Evolutionary conservation across 345 rosid species (phyloP).

Genomic region (Populus simonii): DNA sequence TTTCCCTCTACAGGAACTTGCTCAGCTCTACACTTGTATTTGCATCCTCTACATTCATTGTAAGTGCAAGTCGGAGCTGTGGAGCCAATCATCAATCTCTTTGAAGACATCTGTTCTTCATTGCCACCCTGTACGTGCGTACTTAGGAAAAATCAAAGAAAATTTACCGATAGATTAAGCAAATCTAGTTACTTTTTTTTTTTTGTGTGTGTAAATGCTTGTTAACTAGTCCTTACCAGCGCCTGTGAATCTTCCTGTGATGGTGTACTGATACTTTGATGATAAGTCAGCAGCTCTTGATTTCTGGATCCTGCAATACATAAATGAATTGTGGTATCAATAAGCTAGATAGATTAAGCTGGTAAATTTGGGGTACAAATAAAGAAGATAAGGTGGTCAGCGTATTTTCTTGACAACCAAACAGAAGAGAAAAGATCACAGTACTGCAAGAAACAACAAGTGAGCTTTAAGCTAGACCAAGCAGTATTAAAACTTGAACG

Average conservation of each 20-base stretch:
- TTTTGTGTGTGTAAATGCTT: too few relatives aligned
- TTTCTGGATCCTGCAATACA: constrained; percentile 39
- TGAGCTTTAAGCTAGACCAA: too few relatives aligned
- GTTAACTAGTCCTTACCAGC: constrained; percentile 28
- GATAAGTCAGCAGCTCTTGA: constrained; percentile 29
- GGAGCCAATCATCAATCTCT: constrained; percentile 85
- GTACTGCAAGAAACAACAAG: neutral
- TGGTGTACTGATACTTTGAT: constrained; percentile 17
- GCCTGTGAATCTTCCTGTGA: constrained; percentile 8
- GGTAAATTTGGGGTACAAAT: neutral
- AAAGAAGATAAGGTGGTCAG: neutral
- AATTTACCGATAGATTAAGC: too few relatives aligned
- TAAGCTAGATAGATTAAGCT: neutral
- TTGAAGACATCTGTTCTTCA: constrained; percentile 14
- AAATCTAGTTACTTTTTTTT: too few relatives aligned
- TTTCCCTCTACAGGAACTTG: constrained; percentile 96
- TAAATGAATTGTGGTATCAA: too few relatives aligned
- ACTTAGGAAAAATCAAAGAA: too few relatives aligned
- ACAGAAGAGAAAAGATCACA: neutral
- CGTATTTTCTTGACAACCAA: neutral
- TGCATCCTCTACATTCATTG: constrained; percentile 95
- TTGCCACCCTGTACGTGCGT: too few relatives aligned
- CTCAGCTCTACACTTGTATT: constrained; percentile 84
- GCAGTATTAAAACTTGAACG: neutral
- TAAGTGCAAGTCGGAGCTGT: constrained; percentile 88